Base-by-base conservation (phyloP, 441 rosid genomes). In the Pelargonium exstipulatum region DNA sequence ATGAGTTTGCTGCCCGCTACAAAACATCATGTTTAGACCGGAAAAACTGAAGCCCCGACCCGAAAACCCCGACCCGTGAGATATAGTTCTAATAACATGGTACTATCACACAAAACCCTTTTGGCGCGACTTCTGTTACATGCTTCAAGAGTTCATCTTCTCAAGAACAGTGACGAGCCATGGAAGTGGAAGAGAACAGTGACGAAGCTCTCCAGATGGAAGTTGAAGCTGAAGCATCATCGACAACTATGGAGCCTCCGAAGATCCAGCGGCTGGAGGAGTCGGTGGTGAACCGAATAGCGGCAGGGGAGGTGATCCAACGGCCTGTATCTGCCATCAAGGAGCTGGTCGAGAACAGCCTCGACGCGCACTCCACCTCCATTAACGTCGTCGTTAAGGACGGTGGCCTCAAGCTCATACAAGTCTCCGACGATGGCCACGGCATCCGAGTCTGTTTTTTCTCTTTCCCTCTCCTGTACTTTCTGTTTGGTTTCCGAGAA, bases 351-450 rank as follows among this genome's bases (percentile, higher is more conserved):
- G 99, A 94, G 88, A 91, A 91, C 64, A 90, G 97, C 76, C 81
- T 94, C 49, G 99, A 94, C 77, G 97, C 99, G 18, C 75, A 72
- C 71, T 87, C 99, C 13, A 84, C 82, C 68, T 86, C 87, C 83
- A 74, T 94, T 37, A 86, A 48, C 78, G 90, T 94, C 73, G 82
- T 78, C 70, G 84, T 94, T 67, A 94, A 91, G 78, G 99, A 94
- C 76, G 96, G 99, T 32, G 99, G 97, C 18, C 90, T 91, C 67
- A 94, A 91, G 80, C 99, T 94, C 69, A 91, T 94, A 62, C 99
- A 90, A 83, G 99, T 94, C 76, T 94, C 97, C 62, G 99, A 94
- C 68, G 97, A 94, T 62, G 99, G 99, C 45, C 99, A 94, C 67
- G 99, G 99, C 18, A 83, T 94, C 49, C 92, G 95, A 53, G 98